These are phyloP conservation scores for Neospora caninum DNA, from an alignment of 169 alveolate species.

Conservation along the genomic window DNA sequence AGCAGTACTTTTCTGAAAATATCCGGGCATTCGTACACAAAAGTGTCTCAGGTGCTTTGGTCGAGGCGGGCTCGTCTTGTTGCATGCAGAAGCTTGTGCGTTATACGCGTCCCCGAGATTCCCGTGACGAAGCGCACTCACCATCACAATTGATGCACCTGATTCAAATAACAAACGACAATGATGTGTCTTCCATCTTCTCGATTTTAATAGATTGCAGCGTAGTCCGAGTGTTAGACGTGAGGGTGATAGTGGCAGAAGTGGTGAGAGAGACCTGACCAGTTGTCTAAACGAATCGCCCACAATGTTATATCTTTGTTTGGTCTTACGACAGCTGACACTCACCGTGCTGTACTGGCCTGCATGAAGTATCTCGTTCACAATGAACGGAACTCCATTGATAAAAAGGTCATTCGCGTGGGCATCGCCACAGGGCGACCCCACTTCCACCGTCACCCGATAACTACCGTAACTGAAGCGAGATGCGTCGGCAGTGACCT, in stretches of 20 bases:
- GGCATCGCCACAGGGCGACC: slow-evolving; percentile 42
- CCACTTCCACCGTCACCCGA: slow-evolving; percentile 41
- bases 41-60: too few relatives aligned
- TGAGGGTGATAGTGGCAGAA: slow-evolving; percentile 9
- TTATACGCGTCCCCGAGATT: too few relatives aligned
- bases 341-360: slow-evolving; percentile 62
- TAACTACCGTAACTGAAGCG: not conserved
- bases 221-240: slow-evolving; percentile 12
- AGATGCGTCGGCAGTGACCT: not conserved
- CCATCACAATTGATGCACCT: not conserved
- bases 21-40: too few relatives aligned
- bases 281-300: not conserved
- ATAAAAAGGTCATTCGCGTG: not conserved
- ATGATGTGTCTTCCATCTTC: not conserved
- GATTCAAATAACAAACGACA: not conserved
- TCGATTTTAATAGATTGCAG: slow-evolving; percentile 4
- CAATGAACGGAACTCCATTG: slow-evolving; percentile 30
- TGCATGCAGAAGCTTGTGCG: too few relatives aligned
- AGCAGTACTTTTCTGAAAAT: too few relatives aligned
- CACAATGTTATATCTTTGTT: too few relatives aligned
- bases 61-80: too few relatives aligned
- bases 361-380: slow-evolving; percentile 18
- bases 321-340: not conserved
- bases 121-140: too few relatives aligned
- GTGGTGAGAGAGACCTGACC: slow-evolving; percentile 26